phyloP scores from a whole-genome alignment of 495 filamentous ascomycete species.

The Lasiosphaeria hispida region DNA sequence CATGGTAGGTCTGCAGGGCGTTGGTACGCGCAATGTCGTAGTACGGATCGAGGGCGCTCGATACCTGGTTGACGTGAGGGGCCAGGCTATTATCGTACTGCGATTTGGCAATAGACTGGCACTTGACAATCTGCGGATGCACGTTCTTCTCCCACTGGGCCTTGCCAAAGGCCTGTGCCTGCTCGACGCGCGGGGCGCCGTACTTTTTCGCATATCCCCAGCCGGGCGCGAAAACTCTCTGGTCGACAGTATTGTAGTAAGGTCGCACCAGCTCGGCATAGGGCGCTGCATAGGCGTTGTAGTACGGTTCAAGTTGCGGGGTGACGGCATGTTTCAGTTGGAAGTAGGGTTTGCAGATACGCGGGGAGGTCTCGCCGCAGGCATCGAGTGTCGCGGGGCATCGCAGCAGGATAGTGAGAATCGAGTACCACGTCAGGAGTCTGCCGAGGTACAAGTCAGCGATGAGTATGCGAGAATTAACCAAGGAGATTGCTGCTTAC shows the following conservation, averaged over 20 bases:
- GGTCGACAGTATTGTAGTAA: constrained; percentile 66
- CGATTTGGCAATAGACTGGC: constrained; percentile 54
- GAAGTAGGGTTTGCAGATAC: constrained; percentile 82
- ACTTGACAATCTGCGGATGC: constrained; percentile 67
- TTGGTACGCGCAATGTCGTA: constrained; percentile 61
- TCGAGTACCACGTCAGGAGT: constrained; percentile 78
- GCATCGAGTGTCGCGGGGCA: constrained; percentile 71
- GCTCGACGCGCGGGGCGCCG: constrained; percentile 72
- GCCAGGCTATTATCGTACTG: constrained; percentile 68
- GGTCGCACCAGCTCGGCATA: constrained; percentile 76
- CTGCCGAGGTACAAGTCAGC: constrained; percentile 43
- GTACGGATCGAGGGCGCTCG: constrained; percentile 62
- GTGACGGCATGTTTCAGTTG: constrained; percentile 61
- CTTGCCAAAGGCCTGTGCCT: constrained; percentile 59
- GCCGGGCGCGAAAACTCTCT: constrained; percentile 64
- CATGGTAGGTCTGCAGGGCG: constrained; percentile 64
- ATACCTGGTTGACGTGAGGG: constrained; percentile 67
- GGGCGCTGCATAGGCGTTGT: constrained; percentile 75
- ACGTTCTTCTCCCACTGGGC: constrained; percentile 76
- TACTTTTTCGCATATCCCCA: constrained; percentile 65
- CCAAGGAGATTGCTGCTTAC: constrained; percentile 43
- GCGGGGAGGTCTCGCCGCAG: constrained; percentile 67
- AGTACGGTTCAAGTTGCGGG: constrained; percentile 84
- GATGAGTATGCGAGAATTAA: background rate
- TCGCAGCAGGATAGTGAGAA: constrained; percentile 74